Evolutionary conservation across 2,329 filamentous ascomycete species (phyloP), one percentile per base, ranked within the genome.

Genomic region (Pseudogymnoascus sp.): DNA sequence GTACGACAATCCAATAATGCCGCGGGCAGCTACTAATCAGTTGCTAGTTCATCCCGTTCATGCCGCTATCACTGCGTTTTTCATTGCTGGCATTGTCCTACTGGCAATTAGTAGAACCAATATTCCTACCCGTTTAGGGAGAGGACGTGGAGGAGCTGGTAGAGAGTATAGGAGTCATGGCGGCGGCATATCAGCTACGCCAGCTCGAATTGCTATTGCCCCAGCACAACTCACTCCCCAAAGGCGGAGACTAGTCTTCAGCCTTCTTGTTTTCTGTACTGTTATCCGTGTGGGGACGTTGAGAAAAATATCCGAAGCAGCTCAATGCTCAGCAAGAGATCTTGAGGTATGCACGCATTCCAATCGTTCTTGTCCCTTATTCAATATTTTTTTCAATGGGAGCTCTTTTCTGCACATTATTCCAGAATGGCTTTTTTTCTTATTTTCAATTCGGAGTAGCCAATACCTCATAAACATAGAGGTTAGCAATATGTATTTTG

Each of bases 251-350:
- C 37, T 28, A 16, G 40, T 43, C 37, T 41, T 61, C 35, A 31
- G n/a, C 35, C 25, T 31, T 41, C 28, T 63, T 21, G 43, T 49
- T n/a, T 7, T 38, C 12, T 41, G 62, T 38, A 28, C 43, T 18
- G 59, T 33, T 61, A 23, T 61, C n/a, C 55, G 62, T 12, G 43
- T 63, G 28, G 59, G 25, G 12, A 41, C 33, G n/a, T 61, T 61
- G 37, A 38, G 59, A 18, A 31, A 52, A 35, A 61, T 63, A 41
- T 37, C 38, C 8, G 28, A 43, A 49, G 28, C 55, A 11, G 35
- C 18, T 1, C 49, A 61, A 45, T 63, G 62, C 40, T 45, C 62
- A 45, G 28, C 12, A 5, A 25, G 33, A 7, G 62, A 43, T 31
- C 16, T 63, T 14, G 62, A 63, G 62, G 62, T 63, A 63, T 33